Evolutionary conservation across 371 early-diverging fungal species (phyloP), one percentile per base, ranked within the genome.

Genomic region (Mucor irregularis): DNA sequence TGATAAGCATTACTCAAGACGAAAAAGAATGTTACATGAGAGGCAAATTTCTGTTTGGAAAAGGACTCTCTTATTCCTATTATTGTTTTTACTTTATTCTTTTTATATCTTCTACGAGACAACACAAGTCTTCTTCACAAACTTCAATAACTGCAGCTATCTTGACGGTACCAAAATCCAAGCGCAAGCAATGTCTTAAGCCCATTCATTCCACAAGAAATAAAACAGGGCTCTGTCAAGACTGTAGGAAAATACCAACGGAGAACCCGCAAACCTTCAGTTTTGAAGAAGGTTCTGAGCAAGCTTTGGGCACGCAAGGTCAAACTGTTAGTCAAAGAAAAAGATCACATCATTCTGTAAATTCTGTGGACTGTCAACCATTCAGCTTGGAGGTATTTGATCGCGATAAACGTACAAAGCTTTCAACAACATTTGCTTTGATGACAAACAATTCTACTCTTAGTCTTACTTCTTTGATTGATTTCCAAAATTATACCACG

Each of bases 401-500:
- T 53, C 24, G 21, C 34, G 43, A 53, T 53, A 52, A 52, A 52
- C 52, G 52, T 52, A 52, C 30, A 52, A 52, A 52, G 52, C 42
- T 52, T 52, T 52, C 52, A 52, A 52, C 52, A 39, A 52, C 52
- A 40, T 53, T 44, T 44, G 53, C 43, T 44, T 53, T 53, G 53
- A 44, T 53, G 53, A 31, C 34, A 44, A 44, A 53, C 42, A 31
- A 52, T 34, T 48, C 51, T 50, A 40, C 51, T 29, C 44, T 53
- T 53, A 53, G 33, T 53, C 53, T 53, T 53, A 53, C 44, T 53
- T 53, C 53, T 53, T 53, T 53, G 53, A 44, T 44, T 53, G 44
- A 53, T 44, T 53, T 53, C 53, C 53, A 53, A 53, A 53, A 53
- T 53, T 44, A 53, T 44, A 53, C 44, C 53, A 54, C 54, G 46